Base-by-base conservation (phyloP, 2,329 filamentous ascomycete genomes). In the Alternaria rosae region DNA sequence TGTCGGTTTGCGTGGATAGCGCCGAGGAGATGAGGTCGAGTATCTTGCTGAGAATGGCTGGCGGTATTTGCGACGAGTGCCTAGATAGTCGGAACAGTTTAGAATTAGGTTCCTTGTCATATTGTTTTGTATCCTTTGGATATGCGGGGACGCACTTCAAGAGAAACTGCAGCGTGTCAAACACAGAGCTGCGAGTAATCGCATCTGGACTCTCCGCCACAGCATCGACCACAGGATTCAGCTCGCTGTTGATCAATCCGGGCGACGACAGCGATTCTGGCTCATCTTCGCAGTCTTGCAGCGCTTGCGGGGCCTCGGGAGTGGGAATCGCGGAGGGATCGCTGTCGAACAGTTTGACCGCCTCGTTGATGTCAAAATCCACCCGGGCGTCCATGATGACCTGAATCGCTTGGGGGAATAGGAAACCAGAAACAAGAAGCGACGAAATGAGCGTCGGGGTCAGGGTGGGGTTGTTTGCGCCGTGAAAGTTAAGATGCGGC, bases 311-410 rank as follows among this genome's bases (percentile, higher is more conserved):
- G 58, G 94, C 95, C 79, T 98, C 94, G 44, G 92, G 90, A 3
- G 94, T 97, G 8, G 91, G 85, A 58, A 98, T 91, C 41, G 88
- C 87, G 47, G 89, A 85, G 9, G 95, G 94, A 79, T 98, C 94
- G 82, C 93, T 96, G 87, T 97, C 92, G 82, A 97, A 99, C 79
- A 92, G 88, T 85, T 97, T 97, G 80, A 98, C 91, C 69, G 93
- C 93, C 84, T 97, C 91, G 80, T 97, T 97, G 81, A 99, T 92
- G 80, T 98, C 92, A 83, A 99, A 99, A 76, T 90, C 87, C 78
- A 93, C 87, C 67, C 81, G 82, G 68, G 84, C 83, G 71, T 86
- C 85, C 83, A 91, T 91, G 75, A 85, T 91, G 89, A 76, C 70
- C 68, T 67, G 58, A 65, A 56, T 66, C 55, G 64, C 56, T 53